Conservation (phyloP, 768 basidiomycete species). For the Boletus reticulatus region DNA sequence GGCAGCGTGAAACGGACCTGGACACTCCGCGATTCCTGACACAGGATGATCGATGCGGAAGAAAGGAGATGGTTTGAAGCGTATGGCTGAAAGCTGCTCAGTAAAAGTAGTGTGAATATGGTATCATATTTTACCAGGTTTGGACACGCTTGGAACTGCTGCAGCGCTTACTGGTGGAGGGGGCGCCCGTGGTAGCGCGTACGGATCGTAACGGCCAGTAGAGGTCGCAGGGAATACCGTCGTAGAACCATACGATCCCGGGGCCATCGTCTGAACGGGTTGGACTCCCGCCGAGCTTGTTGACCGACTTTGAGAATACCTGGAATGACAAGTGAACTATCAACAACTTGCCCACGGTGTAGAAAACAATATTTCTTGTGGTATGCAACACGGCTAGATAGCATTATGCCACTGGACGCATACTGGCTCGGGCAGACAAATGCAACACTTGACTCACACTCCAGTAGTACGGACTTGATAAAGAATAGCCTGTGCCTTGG, state of each 20-base stretch:
- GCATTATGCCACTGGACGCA: conserved; percentile 11
- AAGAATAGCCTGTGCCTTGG: conserved; percentile 64
- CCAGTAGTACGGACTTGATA: conserved; percentile 63
- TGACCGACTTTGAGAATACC: conserved; percentile 29
- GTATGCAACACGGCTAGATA: conserved; percentile 6
- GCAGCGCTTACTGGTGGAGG: conserved; percentile 39
- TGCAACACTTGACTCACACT: conserved; percentile 50
- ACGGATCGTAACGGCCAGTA: conserved; percentile 61
- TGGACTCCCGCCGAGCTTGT: conserved; percentile 25
- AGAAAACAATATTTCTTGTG: conserved; percentile 1
- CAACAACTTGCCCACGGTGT: conserved; percentile 12
- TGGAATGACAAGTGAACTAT: conserved; percentile 14
- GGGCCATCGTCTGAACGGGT: conserved; percentile 20
- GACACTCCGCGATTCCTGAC: conserved; percentile 69
- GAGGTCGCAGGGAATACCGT: conserved; percentile 24
- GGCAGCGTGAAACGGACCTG: conserved; percentile 48
- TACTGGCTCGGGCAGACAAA: conserved; percentile 10
- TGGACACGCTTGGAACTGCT: conserved; percentile 26
- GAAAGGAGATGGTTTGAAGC: conserved; percentile 82
- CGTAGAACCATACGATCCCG: conserved; percentile 21
- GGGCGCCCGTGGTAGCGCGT: conserved; percentile 54
- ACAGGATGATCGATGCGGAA: conserved; percentile 65
- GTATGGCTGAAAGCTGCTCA: conserved; percentile 48
- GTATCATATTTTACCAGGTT: conserved; percentile 27
- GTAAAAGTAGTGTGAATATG: neutral